Base-by-base conservation (phyloP, 23 red algal genomes). In the Gracilaria gracilis region DNA sequence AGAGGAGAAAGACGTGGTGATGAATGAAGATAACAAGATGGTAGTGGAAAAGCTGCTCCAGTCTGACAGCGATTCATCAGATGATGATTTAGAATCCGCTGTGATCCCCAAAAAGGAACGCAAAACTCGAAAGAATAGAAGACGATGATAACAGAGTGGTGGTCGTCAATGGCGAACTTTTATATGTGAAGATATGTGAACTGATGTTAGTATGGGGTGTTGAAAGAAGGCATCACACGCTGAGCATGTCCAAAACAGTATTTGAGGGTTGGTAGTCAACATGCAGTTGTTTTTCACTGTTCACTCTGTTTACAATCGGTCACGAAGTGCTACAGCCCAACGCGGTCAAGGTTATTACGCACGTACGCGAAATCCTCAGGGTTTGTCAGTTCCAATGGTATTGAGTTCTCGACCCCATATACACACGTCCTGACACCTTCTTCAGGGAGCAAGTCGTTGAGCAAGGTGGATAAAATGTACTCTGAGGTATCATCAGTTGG, bases 381-480 rank as follows among this genome's bases (percentile, higher is more conserved):
- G 61, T 98, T 93, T 55, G 95, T 98, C 29, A 98, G 86, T 84
- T 98, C 95, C 54, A 98, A 75, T 27, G 95, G 95, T 66, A 98
- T 88, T 31, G 92, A 55, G 66, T 86, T 38, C 25, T 79, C 83
- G 11, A 93, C 90, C 46, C 83, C 70, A 77, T 95, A 88, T 23
- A 98, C 95, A 38, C 23, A 69, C 33, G 90, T 85, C 34, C 57
- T 80, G 28, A 91, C 83, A 20, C 80, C 80, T 57, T 88, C 50
- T 39, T 98, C 95, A 28, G 91, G 74, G 42, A 91, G 85, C 53
- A 98, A 79, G 77, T 98, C 95, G 34, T 98, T 98, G 83, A 98
- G 89, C 95, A 98, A 95, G 23, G 95, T 98, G 38, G 95, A 98
- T 37, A 98, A 67, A 75, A 98, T 98, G 84, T 95, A 98, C 77